Evolutionary conservation across 257 asterid species (phyloP).

Genomic region (Linaria vulgaris): DNA sequence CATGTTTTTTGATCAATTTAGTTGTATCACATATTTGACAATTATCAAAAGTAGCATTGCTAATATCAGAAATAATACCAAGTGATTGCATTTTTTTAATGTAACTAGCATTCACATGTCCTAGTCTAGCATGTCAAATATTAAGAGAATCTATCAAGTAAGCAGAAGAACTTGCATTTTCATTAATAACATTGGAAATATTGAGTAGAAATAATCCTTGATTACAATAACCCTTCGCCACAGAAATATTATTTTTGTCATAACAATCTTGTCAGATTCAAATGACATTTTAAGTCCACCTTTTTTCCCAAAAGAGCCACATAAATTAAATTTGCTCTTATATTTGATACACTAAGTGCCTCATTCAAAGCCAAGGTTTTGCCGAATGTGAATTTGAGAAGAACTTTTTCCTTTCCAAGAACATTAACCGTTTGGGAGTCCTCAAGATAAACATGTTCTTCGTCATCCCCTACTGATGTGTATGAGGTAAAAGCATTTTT

Average conservation of each 20-base stretch:
- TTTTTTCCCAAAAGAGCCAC: slow-evolving; percentile 6
- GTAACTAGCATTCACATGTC: too few species aligned
- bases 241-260: background rate
- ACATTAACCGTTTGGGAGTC: background rate
- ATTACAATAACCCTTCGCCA: slow-evolving; percentile 1
- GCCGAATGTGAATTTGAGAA: background rate
- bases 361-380: background rate
- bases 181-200: background rate
- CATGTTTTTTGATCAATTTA: too few species aligned
- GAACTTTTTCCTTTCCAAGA: background rate
- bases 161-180: too few species aligned
- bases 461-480: too few species aligned
- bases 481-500: too few species aligned
- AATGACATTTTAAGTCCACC: background rate
- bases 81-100: too few species aligned
- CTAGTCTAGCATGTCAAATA: too few species aligned
- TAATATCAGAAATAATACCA: too few species aligned
- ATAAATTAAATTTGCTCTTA: background rate
- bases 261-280: background rate
- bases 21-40: too few species aligned
- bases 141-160: too few species aligned
- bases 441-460: background rate
- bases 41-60: too few species aligned
- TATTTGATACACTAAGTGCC: background rate
- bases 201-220: background rate